Evolutionary conservation across 202 grass and related monocot genomes (phyloP).

Genomic region (Elaeis oleifera): DNA sequence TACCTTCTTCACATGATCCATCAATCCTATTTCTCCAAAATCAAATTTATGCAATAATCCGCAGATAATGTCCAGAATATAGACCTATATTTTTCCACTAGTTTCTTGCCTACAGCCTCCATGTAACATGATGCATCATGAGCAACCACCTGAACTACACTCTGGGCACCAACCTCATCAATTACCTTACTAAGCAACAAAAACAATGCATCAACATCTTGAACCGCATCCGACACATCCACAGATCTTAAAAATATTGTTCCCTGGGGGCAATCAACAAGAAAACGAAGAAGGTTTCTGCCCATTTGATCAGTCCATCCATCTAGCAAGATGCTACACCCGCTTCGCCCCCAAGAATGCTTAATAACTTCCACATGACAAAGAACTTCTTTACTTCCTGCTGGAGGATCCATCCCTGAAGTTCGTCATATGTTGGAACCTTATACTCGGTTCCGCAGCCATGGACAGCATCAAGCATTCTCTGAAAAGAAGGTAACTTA

Average conservation of each 20-base stretch:
- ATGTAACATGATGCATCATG: constrained; percentile 53
- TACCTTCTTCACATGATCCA: constrained; percentile 41
- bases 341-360: constrained; percentile 43
- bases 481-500: constrained; percentile 45
- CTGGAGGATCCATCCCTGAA: constrained; percentile 51
- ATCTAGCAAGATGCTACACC: constrained; percentile 72
- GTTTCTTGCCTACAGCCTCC: constrained; percentile 49
- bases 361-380: constrained; percentile 32
- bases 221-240: constrained; percentile 37
- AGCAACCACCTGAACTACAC: constrained; percentile 66
- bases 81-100: constrained; percentile 36
- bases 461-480: constrained; percentile 42
- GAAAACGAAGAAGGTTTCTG: constrained; percentile 45
- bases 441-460: constrained; percentile 13
- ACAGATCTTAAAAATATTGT: constrained; percentile 68
- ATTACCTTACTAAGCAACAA: constrained; percentile 37
- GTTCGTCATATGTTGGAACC: constrained; percentile 34
- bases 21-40: constrained; percentile 53
- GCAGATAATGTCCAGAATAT: constrained; percentile 60
- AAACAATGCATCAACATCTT: constrained; percentile 48
- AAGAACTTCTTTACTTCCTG: constrained; percentile 50
- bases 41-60: constrained; percentile 63
- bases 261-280: constrained; percentile 52
- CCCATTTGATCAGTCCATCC: constrained; percentile 49
- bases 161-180: constrained; percentile 46